Percentiles rank a stretch among this genome's conserved stretches.
phyloP scores from a whole-genome alignment of 148 eudicot species.

The Rhododendron mucronatum region DNA sequence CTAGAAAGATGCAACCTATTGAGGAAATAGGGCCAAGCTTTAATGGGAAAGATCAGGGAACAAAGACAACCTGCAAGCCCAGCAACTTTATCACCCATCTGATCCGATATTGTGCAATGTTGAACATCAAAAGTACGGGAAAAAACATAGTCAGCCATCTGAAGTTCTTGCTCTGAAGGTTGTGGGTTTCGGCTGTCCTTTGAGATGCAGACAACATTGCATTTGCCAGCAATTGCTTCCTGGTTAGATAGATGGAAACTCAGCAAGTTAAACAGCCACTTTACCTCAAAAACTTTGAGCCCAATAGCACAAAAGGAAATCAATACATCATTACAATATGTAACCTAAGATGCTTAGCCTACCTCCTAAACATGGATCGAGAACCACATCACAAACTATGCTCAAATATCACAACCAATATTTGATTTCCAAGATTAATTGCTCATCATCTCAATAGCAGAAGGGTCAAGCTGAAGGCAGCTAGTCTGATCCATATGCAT shows the following conservation, averaged over 20 bases:
- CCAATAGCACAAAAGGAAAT: background rate
- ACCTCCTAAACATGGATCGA: background rate
- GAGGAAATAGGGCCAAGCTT: slow-evolving; percentile 18
- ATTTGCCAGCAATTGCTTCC: slow-evolving; percentile 77
- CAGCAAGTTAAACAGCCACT: slow-evolving; percentile 14
- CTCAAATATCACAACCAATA: background rate
- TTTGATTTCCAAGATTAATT: background rate
- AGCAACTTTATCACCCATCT: slow-evolving; percentile 46
- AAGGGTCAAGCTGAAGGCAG: background rate
- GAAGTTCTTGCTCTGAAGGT: slow-evolving; percentile 57
- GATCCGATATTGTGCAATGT: slow-evolving; percentile 44
- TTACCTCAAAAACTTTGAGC: background rate
- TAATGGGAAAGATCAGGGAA: slow-evolving; percentile 12
- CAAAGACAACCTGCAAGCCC: slow-evolving; percentile 41
- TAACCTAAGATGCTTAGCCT: background rate
- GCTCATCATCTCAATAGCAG: background rate
- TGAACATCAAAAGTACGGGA: slow-evolving; percentile 74
- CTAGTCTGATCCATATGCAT: background rate
- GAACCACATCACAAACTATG: background rate
- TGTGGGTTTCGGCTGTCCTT: slow-evolving; percentile 61
- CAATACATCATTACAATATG: background rate
- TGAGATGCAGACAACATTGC: slow-evolving; percentile 72
- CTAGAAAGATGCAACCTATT: background rate
- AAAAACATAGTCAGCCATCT: slow-evolving; percentile 57
- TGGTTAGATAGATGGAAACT: slow-evolving; percentile 31